phyloP scores from a whole-genome alignment of 1,139 yeast species.

The Ogataea hybrid region DNA sequence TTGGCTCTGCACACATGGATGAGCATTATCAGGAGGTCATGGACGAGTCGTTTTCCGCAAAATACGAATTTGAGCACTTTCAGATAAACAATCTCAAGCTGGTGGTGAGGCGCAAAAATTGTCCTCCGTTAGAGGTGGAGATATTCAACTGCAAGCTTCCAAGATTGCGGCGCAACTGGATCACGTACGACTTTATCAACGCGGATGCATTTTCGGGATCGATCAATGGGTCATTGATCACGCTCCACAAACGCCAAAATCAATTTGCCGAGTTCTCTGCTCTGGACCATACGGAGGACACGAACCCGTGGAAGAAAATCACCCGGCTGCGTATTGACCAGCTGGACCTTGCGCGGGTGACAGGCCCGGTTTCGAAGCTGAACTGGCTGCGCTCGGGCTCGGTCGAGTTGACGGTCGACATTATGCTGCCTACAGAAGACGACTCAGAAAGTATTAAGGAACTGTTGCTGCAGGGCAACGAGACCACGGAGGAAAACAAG shows the following conservation, averaged over 20 bases:
- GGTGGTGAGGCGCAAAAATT: slow-evolving; percentile 10
- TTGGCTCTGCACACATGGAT: slow-evolving; percentile 43
- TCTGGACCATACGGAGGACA: slow-evolving; percentile 30
- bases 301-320: slow-evolving; percentile 47
- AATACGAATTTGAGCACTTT: slow-evolving; percentile 51
- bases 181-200: slow-evolving; percentile 63
- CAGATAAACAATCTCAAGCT: slow-evolving; percentile 56
- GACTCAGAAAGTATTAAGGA: slow-evolving; percentile 16
- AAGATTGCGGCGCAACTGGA: slow-evolving; percentile 53
- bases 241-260: slow-evolving; percentile 63
- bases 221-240: slow-evolving; percentile 69
- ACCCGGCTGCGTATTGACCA: slow-evolving; percentile 66
- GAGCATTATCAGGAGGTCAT: slow-evolving; percentile 12
- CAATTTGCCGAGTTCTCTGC: slow-evolving; percentile 39
- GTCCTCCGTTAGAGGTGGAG: slow-evolving; percentile 47
- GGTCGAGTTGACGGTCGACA: slow-evolving; percentile 68
- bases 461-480: neutral
- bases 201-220: slow-evolving; percentile 72
- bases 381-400: slow-evolving; percentile 72
- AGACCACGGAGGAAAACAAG: slow-evolving; percentile 33
- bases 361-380: slow-evolving; percentile 42
- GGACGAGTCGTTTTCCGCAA: slow-evolving; percentile 28
- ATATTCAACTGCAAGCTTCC: slow-evolving; percentile 67
- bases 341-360: slow-evolving; percentile 47
- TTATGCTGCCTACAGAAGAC: slow-evolving; percentile 56